Evolutionary conservation across 169 alveolate species (phyloP), one percentile per base, ranked within the genome.

Genomic region (Cryptosporidium xiaoi): DNA sequence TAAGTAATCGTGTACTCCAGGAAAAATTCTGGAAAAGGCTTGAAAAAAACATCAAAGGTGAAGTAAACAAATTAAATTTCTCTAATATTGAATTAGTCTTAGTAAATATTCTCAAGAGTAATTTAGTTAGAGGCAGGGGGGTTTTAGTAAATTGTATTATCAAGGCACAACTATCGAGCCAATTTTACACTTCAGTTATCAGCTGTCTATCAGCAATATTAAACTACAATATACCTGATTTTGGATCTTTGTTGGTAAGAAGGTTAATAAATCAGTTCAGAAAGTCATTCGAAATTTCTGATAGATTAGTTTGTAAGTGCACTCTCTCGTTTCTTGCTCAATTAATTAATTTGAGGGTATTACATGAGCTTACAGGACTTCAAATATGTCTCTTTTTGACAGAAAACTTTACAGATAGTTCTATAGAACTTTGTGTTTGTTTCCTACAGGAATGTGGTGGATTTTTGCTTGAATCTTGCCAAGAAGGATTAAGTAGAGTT

Each of bases 81-180:
- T 44, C 77, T 15, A 77, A 77, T 77, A 77, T 77, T 4, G 77
- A 77, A 18, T 27, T 31, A 18, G 64, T 77, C 5, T 27, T 77
- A 18, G 29, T n/a, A 12, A 48, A 29, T 40, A 77, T 77, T 20
- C 95, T 98, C 55, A 97, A 97, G 90, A 98, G 97, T 92, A 98
- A 98, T 91, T 84, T 98, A 58, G 92, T 98, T 20, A 92, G 99
- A 71, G 99, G 99, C 16, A 96, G 98, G 56, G 99, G 99, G 0
- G 92, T 98, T 46, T 91, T 98, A 65, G 97, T 97, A 40, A 97
- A 98, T 66, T 96, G 99, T 50, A 91, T 98, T 65, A 92, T 98
- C 64, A 94, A 99, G 84, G 99, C 99, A 18, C 99, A 98, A 93
- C 93, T 97, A 96, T 98, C 99, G 16, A 96, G 99, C 1, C 99